A percentile compares a stretch with the other conserved stretches of the same genome.
Conservation (phyloP, 345 rosid species). For the Eucalyptus curtisii region DNA sequence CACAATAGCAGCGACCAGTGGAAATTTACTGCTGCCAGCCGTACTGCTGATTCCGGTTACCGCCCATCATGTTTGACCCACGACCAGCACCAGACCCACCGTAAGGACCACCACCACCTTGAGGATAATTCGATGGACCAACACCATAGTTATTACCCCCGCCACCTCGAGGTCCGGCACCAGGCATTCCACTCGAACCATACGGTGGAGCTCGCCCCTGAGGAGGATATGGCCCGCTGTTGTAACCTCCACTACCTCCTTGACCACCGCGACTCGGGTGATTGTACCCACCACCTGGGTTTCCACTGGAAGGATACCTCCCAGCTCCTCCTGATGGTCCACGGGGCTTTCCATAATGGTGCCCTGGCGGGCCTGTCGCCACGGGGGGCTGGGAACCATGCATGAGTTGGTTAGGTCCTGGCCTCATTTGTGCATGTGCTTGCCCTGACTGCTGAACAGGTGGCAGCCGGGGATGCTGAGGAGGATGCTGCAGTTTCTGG, state of each 20-base stretch:
- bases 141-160: conserved; percentile 55
- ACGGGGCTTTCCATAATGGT: conserved; percentile 61
- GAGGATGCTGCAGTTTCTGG: conserved; percentile 80
- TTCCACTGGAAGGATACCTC: conserved; percentile 58
- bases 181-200: conserved; percentile 45
- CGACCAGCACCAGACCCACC: conserved; percentile 69
- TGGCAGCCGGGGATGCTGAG: conserved; percentile 68
- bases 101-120: conserved; percentile 54
- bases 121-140: conserved; percentile 67
- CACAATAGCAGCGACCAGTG: not conserved
- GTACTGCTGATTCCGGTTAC: conserved; percentile 76
- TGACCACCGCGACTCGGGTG: conserved; percentile 38
- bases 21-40: conserved; percentile 49
- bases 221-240: conserved; percentile 62
- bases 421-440: conserved; percentile 47
- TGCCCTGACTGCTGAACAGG: conserved; percentile 83
- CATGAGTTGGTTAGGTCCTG: conserved; percentile 35
- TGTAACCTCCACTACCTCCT: conserved; percentile 63
- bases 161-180: conserved; percentile 60
- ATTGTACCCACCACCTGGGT: conserved; percentile 34
- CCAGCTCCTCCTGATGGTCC: conserved; percentile 73
- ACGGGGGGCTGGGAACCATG: conserved; percentile 65
- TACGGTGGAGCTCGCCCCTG: conserved; percentile 79
- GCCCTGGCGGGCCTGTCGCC: conserved; percentile 53
- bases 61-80: conserved; percentile 76